Percentiles rank a stretch among this genome's conserved stretches.
Conservation (phyloP, 352 stramenopile species). For the Pythium dissimile region DNA sequence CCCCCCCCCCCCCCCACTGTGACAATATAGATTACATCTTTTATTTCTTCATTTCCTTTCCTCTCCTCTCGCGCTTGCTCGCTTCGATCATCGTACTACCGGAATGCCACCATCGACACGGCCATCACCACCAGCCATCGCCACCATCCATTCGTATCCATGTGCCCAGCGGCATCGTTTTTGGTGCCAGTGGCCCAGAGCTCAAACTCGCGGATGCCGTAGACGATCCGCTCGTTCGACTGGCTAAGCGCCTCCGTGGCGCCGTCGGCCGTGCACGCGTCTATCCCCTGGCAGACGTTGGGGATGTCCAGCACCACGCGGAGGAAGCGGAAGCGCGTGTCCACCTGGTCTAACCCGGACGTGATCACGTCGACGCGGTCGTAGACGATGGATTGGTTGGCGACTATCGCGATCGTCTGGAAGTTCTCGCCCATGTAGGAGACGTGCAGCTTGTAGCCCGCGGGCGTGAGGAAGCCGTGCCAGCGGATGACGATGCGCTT, state of each 20-base stretch:
- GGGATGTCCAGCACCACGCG: constrained; percentile 44
- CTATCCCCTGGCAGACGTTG: constrained; percentile 46
- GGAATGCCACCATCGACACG: not conserved
- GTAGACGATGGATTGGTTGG: constrained; percentile 40
- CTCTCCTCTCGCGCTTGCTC: not conserved
- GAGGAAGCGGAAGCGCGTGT: constrained; percentile 50
- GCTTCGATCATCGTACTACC: too few species aligned
- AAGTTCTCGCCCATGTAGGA: constrained; percentile 62
- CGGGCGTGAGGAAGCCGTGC: constrained; percentile 66
- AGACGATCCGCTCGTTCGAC: constrained; percentile 62
- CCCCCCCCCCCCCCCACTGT: too few species aligned
- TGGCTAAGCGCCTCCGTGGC: constrained; percentile 4
- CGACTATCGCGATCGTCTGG: constrained; percentile 46
- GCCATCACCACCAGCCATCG: not conserved
- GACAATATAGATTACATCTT: too few species aligned
- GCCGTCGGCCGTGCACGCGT: constrained; percentile 37
- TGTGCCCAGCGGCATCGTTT: constrained; percentile 28
- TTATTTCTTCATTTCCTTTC: not conserved
- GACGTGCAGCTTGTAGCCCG: constrained; percentile 54
- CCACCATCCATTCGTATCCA: not conserved
- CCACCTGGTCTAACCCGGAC: constrained; percentile 34
- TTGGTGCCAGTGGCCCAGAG: constrained; percentile 57
- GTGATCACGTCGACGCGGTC: constrained; percentile 70
- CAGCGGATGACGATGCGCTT: constrained; percentile 65
- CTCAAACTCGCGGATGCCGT: constrained; percentile 78